A percentile compares a stretch with the other conserved stretches of the same genome.
phyloP scores from a whole-genome alignment of 1,284 basidiomycete species.

The Thelephora terrestris region DNA sequence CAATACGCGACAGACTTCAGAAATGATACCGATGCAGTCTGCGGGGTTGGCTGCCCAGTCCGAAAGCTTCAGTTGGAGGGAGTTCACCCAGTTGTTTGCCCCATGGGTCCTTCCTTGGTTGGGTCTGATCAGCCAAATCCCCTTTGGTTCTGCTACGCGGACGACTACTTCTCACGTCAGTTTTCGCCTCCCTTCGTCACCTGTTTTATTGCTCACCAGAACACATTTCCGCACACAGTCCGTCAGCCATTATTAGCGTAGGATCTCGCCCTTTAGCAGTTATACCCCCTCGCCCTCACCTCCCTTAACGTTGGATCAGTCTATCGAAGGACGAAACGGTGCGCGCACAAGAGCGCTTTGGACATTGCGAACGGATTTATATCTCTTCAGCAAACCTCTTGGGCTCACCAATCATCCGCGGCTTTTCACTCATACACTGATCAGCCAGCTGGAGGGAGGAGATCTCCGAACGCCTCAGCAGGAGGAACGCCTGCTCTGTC shows the following conservation, averaged over 20 bases:
- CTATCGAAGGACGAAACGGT: background rate
- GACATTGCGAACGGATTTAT: background rate
- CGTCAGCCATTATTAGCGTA: background rate
- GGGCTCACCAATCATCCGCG: background rate
- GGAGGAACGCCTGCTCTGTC: conserved; percentile 10
- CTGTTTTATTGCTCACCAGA: too few relatives aligned
- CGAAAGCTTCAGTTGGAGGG: conserved; percentile 14
- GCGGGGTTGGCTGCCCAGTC: background rate
- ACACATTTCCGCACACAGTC: too few relatives aligned
- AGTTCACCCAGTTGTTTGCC: conserved; percentile 19
- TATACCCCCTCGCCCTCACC: background rate
- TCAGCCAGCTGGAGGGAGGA: conserved; percentile 22
- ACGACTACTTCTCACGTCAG: too few relatives aligned
- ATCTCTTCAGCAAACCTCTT: background rate
- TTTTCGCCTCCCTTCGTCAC: too few relatives aligned
- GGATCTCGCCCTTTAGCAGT: background rate
- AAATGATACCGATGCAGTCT: background rate
- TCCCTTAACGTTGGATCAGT: background rate
- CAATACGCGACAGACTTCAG: background rate
- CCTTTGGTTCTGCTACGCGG: conserved; percentile 9
- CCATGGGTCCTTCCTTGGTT: conserved; percentile 23
- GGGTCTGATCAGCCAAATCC: conserved; percentile 20
- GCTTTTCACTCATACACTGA: background rate
- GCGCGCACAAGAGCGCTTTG: background rate
- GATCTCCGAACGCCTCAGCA: conserved; percentile 20